Percentiles rank a stretch among this genome's conserved stretches.
These are phyloP conservation scores for Vararia minispora DNA, from an alignment of 768 basidiomycete genomes.

Conservation along the genomic window DNA sequence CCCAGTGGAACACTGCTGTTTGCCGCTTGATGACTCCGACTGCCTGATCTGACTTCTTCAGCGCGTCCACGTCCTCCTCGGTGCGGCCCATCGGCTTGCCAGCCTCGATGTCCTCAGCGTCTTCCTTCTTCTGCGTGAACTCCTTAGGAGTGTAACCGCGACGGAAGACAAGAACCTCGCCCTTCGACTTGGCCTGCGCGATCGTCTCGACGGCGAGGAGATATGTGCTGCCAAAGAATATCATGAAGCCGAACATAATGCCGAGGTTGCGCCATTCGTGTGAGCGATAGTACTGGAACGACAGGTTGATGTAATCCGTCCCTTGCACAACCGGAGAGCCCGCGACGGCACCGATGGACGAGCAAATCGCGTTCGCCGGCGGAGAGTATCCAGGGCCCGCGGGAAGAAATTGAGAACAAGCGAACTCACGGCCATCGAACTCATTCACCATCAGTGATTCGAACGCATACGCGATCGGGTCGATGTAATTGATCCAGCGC, in stretches of 20 bases:
- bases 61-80: background rate
- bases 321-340: slow-evolving; percentile 13
- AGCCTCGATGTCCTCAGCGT: too few species aligned
- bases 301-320: slow-evolving; percentile 25
- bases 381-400: background rate
- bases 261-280: slow-evolving; percentile 26
- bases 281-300: slow-evolving; percentile 21
- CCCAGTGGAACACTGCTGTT: slow-evolving; percentile 33
- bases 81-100: background rate
- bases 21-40: background rate
- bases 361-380: slow-evolving; percentile 43
- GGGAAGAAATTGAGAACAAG: slow-evolving; percentile 30
- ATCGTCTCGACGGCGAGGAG: slow-evolving; percentile 30
- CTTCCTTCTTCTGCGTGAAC: too few species aligned
- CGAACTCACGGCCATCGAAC: too few species aligned
- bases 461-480: slow-evolving; percentile 62
- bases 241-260: background rate
- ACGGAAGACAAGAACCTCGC: slow-evolving; percentile 1
- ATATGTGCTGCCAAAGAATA: slow-evolving; percentile 39
- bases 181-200: background rate
- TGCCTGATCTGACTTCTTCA: background rate
- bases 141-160: background rate
- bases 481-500: slow-evolving; percentile 78
- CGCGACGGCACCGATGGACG: slow-evolving; percentile 31
- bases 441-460: too few species aligned